These are phyloP conservation scores for Neophaeococcomyces aloes DNA, from an alignment of 2,329 filamentous ascomycete species.

Conservation along the genomic window DNA sequence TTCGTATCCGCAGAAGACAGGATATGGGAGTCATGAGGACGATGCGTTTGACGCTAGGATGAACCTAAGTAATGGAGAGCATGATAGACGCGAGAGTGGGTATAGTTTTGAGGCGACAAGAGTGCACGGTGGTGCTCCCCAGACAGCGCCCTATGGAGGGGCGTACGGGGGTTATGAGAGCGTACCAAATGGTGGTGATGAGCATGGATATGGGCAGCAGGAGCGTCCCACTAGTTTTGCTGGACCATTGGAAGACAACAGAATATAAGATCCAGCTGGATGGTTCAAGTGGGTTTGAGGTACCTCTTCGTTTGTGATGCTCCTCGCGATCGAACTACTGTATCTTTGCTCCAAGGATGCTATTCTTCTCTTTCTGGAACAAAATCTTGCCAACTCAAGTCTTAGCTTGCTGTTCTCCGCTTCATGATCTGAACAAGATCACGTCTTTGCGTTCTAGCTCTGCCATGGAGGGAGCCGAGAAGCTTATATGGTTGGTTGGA, in stretches of 20 bases:
- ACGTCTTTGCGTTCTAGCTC: background rate
- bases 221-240: conserved; percentile 1
- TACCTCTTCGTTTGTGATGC: too few species aligned
- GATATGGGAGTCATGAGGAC: conserved; percentile 1
- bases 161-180: conserved; percentile 4
- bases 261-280: background rate
- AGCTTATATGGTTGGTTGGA: background rate
- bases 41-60: conserved; percentile 8
- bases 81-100: background rate
- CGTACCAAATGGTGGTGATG: conserved; percentile 1
- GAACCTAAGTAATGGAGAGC: background rate
- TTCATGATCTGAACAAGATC: too few species aligned
- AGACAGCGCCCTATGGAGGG: background rate
- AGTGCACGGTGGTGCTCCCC: background rate
- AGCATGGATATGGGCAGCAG: conserved; percentile 1
- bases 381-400: too few species aligned
- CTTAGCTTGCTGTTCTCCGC: too few species aligned
- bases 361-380: too few species aligned
- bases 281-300: too few species aligned
- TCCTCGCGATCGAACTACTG: too few species aligned
- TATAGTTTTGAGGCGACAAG: conserved; percentile 6
- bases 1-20: background rate
- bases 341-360: too few species aligned
- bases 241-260: conserved; percentile 1
- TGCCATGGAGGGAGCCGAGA: background rate